Evolutionary conservation across 768 basidiomycete species (phyloP).

Genomic region (Gyrodon lividus): DNA sequence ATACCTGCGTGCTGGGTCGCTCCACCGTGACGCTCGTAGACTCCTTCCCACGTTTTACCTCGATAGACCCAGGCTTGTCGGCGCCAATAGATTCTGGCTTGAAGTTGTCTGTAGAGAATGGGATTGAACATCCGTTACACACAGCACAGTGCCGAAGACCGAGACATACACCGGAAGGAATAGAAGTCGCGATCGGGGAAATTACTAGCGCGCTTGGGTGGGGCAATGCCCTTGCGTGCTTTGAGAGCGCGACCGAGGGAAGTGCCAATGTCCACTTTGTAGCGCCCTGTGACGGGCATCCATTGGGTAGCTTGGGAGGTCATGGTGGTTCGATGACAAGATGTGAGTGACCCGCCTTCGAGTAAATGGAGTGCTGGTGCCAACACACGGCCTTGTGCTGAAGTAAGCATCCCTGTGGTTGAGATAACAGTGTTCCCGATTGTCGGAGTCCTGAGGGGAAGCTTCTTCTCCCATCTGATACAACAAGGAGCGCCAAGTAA

Average conservation of each 20-base stretch:
- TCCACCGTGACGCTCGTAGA: conserved; percentile 56
- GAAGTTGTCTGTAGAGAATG: conserved; percentile 58
- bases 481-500: neutral
- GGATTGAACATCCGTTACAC: neutral
- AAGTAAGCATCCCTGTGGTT: conserved; percentile 26
- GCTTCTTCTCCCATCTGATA: too few species aligned
- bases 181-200: conserved; percentile 70
- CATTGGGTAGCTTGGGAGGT: conserved; percentile 45
- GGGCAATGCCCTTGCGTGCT: conserved; percentile 57
- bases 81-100: conserved; percentile 70
- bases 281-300: conserved; percentile 60
- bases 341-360: conserved; percentile 11
- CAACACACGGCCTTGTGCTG: conserved; percentile 14
- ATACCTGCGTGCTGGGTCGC: conserved; percentile 64
- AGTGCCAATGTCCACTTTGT: conserved; percentile 57
- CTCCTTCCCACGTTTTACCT: conserved; percentile 55
- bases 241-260: conserved; percentile 67
- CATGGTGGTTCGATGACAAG: conserved; percentile 38
- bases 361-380: too few species aligned
- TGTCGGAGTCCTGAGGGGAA: neutral
- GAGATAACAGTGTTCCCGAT: too few species aligned
- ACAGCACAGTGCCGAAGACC: neutral
- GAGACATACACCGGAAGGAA: conserved; percentile 68
- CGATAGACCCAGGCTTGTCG: conserved; percentile 62
- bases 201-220: conserved; percentile 37